Evolutionary conservation across 768 basidiomycete genomes (phyloP).

Genomic region (Amanita fuliginea): DNA sequence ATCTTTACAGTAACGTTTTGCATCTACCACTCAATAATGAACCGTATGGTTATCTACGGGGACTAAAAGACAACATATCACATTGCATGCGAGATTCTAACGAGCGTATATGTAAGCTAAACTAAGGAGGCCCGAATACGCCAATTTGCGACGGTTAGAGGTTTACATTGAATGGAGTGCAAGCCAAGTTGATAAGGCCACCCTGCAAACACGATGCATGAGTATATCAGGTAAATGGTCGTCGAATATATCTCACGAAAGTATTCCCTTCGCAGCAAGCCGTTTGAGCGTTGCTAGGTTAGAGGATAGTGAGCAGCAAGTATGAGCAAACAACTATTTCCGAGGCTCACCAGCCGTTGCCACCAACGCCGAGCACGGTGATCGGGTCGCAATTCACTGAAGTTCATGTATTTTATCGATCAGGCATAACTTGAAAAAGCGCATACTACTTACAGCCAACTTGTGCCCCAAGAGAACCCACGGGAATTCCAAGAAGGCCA

Average conservation of each 20-base stretch:
- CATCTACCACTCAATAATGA: too few relatives aligned
- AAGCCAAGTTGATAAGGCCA: slow-evolving; percentile 11
- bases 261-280: slow-evolving; percentile 14
- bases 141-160: slow-evolving; percentile 5
- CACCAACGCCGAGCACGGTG: slow-evolving; percentile 8
- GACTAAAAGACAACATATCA: neutral
- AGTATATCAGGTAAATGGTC: neutral
- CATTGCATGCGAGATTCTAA: neutral
- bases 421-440: too few relatives aligned
- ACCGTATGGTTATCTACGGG: too few relatives aligned
- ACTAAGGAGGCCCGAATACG: neutral
- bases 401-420: neutral
- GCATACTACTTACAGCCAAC: slow-evolving; percentile 11
- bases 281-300: slow-evolving; percentile 10
- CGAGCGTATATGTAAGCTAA: neutral
- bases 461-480: slow-evolving; percentile 9
- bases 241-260: slow-evolving; percentile 10
- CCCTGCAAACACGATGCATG: slow-evolving; percentile 1
- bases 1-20: too few relatives aligned
- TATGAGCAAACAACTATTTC: neutral
- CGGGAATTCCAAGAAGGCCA: slow-evolving; percentile 8
- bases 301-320: neutral
- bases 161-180: slow-evolving; percentile 13
- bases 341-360: slow-evolving; percentile 10
- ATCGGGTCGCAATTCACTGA: slow-evolving; percentile 13